phyloP scores from a whole-genome alignment of 352 stramenopile species.

The Globisporangium apiculatum region DNA sequence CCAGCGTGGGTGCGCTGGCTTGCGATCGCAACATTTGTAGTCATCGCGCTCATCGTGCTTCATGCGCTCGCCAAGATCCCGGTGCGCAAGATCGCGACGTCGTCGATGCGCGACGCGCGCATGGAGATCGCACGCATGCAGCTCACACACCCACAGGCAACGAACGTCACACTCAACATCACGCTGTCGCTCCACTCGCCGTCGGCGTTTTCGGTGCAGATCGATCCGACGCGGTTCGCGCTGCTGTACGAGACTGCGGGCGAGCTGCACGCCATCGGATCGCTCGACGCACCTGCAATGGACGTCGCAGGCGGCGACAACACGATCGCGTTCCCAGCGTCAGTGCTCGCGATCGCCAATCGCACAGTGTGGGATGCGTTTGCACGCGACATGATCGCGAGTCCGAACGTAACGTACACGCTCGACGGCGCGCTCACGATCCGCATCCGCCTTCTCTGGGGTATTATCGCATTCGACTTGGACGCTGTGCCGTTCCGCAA shows the following conservation, averaged over 20 bases:
- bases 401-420: constrained; percentile 30
- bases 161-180: constrained; percentile 39
- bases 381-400: constrained; percentile 58
- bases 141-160: constrained; percentile 29
- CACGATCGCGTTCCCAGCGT: constrained; percentile 32
- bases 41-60: constrained; percentile 24
- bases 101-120: constrained; percentile 44
- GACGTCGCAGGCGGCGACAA: constrained; percentile 42
- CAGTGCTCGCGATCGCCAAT: constrained; percentile 49
- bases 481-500: constrained; percentile 44
- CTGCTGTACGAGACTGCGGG: constrained; percentile 29
- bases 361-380: constrained; percentile 56
- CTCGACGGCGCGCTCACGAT: constrained; percentile 44
- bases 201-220: constrained; percentile 41
- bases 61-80: constrained; percentile 44
- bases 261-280: constrained; percentile 23
- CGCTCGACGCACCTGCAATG: constrained; percentile 45
- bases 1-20: constrained; percentile 9
- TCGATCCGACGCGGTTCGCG: constrained; percentile 38
- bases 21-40: constrained; percentile 2
- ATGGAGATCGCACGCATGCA: constrained; percentile 61
- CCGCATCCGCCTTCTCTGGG: constrained; percentile 40
- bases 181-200: constrained; percentile 36
- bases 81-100: constrained; percentile 42
- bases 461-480: constrained; percentile 41